These are phyloP conservation scores for Cladosporium sp. DNA, from an alignment of 2,329 filamentous ascomycete species.

Conservation along the genomic window DNA sequence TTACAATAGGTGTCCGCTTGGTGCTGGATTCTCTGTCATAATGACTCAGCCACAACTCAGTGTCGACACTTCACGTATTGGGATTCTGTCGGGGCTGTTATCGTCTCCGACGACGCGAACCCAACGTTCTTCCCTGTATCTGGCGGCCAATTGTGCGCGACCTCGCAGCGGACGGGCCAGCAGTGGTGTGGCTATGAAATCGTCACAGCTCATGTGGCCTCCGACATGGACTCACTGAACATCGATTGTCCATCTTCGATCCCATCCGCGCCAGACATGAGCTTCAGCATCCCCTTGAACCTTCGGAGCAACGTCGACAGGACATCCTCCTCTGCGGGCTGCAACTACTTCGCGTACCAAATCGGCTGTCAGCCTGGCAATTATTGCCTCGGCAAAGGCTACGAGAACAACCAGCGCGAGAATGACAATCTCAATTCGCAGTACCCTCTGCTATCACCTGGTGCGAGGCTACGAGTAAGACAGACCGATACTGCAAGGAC, in stretches of 20 bases:
- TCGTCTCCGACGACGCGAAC: not conserved
- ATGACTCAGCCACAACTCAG: not conserved
- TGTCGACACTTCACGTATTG: not conserved
- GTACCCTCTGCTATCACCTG: not conserved
- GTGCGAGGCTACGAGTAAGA: not conserved
- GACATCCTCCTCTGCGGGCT: not conserved
- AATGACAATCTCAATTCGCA: not conserved
- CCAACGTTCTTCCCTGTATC: not conserved
- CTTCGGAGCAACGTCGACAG: not conserved
- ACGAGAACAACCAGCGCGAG: not conserved
- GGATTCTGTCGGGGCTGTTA: not conserved
- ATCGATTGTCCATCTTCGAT: not conserved
- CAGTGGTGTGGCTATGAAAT: not conserved
- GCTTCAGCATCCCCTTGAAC: not conserved
- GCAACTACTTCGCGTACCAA: not conserved
- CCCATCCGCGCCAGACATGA: not conserved
- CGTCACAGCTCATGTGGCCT: not conserved
- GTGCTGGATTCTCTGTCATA: not conserved
- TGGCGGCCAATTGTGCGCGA: not conserved
- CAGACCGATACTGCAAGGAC: not conserved
- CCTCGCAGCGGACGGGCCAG: not conserved
- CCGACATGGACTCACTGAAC: not conserved
- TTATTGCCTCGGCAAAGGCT: not conserved
- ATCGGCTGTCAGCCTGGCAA: not conserved
- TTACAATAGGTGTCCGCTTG: not conserved